Evolutionary conservation across 306 rosid genomes (phyloP), one percentile per base, ranked within the genome.

Genomic region (Rubus parviflorus): DNA sequence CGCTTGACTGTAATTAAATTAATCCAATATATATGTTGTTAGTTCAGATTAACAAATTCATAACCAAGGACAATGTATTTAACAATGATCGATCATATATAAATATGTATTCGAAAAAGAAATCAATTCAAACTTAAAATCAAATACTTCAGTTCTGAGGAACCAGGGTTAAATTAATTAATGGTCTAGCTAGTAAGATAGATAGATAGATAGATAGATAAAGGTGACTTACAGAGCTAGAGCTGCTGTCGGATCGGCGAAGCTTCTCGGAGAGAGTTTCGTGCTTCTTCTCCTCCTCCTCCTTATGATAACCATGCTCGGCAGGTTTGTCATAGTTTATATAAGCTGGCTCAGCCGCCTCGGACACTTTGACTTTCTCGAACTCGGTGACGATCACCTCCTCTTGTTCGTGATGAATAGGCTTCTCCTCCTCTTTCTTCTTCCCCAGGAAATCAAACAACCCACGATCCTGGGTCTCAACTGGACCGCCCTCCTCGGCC

Each of bases 381-480:
- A 83, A 78, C 74, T 83, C 83, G 9, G 68, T 0, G 35, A 12
- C 79, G 52, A 75, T 38, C 46, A 22, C 87, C 41, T 84, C 89
- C 54, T 84, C 83, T 35, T 82, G 48, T 8, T 10, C 63, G 10
- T 3, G n/a, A 61, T 23, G 40, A 11, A 22, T 16, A 16, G 66
- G 80, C 74, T 74, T 80, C 60, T 75, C 84, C 14, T 81, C 83
- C 65, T 86, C 84, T 61, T 88, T 90, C 89, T 88, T 90, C 88
- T 90, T 90, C 16, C 90, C 81, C 8, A 85, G 51, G 56, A 90
- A 85, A 87, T 90, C 93, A 46, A 92, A 89, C 23, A 87, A 6
- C 58, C 98, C 98, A 0, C 97, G 93, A 75, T 92, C 97, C 70
- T 83, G 62, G 66, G 61, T 68, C 88, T 91, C 96, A 0, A 71